A percentile compares a stretch with the other conserved stretches of the same genome.
These are phyloP conservation scores for Verbena officinalis DNA, from an alignment of 257 asterid species.

Conservation along the genomic window DNA sequence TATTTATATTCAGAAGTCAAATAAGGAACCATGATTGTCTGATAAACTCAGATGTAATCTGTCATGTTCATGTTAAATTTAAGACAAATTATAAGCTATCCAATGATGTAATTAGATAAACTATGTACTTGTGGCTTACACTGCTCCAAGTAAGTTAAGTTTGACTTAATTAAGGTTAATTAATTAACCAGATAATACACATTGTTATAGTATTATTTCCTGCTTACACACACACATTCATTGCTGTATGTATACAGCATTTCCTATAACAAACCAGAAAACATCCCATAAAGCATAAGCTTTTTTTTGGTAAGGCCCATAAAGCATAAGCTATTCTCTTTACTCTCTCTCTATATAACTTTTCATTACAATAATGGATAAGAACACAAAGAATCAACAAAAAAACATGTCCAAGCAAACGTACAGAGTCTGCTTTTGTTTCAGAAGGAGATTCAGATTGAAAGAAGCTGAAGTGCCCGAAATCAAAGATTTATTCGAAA, in stretches of 20 bases:
- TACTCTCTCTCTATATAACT: no score
- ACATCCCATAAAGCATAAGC: no score
- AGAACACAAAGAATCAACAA: not conserved
- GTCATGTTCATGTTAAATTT: not conserved
- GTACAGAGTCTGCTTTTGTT: constrained; percentile 66
- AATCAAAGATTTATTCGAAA: constrained; percentile 49
- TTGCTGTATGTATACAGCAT: not conserved
- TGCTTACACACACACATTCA: no score
- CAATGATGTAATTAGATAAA: constrained; percentile 22
- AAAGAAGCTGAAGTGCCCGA: constrained; percentile 72
- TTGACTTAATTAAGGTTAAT: not conserved
- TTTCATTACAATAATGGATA: not conserved
- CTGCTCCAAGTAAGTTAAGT: constrained; percentile 7
- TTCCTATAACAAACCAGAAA: not conserved
- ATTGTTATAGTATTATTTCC: no score
- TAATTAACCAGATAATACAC: no score
- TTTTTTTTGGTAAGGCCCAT: no score
- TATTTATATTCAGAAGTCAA: constrained; percentile 19
- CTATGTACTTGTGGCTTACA: constrained; percentile 14
- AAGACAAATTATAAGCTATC: not conserved
- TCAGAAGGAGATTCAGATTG: constrained; percentile 59
- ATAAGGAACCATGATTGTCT: not conserved
- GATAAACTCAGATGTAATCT: not conserved
- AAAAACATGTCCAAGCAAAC: constrained; percentile 70
- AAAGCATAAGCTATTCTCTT: no score